Evolutionary conservation across 495 filamentous ascomycete genomes (phyloP), one percentile per base, ranked within the genome.

Genomic region (Talaromyces thailandensis): DNA sequence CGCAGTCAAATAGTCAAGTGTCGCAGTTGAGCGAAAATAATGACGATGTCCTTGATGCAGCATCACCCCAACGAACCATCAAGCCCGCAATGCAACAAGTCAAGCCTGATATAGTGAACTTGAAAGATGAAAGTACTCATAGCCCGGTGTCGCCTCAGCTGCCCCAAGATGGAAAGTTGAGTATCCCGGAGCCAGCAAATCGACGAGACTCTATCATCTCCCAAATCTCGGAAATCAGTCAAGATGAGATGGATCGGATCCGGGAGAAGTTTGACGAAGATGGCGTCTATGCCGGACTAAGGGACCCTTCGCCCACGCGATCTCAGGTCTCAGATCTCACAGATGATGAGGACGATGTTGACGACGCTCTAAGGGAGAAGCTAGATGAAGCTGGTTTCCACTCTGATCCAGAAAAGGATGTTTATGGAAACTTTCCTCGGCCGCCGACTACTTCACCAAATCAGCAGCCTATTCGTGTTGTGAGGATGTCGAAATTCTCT

Each of bases 201-300:
- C 37, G 40, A 48, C 40, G 59, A 31, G 26, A 31, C 16, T 61
- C 59, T 6, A 31, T 48, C 4, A 21, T 21, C n/a, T 61, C 59
- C 1, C 40, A 61, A 24, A 35, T 61, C 9, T 61, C 59, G 14
- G 59, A 28, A 24, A 61, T 61, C 6, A 50, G 37, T n/a, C 21
- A 61, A 52, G 59, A 61, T 52, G 59, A 61, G 8, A 61, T 61
- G 59, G 59, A 61, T 48, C 59, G 59, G 16, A 61, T 61, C 28
- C 25, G 59, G 3, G 59, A 61, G n/a, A 61, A 61, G 6, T 61
- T 61, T 29, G 59, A 61, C 45, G 59, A 61, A 32, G 59, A 61
- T 11, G 40, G 37, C 6, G 14, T 61, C 5, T 61, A 61, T 7
- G 25, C 45, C 14, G 26, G 43, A 18, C 16, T 31, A 1, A 58